Base-by-base conservation (phyloP, 1,284 basidiomycete species). In the Tilletia caries region DNA sequence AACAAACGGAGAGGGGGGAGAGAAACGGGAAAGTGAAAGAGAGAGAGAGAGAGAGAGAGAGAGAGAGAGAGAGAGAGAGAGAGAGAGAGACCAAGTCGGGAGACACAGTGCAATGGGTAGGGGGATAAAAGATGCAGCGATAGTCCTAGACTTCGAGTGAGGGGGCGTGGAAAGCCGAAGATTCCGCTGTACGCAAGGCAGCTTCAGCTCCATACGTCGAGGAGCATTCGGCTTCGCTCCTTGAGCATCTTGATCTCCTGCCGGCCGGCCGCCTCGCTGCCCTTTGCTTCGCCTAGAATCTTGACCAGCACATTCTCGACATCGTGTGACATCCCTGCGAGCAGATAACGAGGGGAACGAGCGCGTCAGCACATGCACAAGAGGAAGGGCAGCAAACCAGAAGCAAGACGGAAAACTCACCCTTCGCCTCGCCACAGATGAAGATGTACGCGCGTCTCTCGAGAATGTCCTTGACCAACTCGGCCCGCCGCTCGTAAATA, bases 271-370 rank as follows among this genome's bases (percentile, higher is more conserved):
- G 95, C 95, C 8, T 88, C 89, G 37, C 92, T 93, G 65, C 92
- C 92, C 86, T 94, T 95, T 20, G 92, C 93, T 84, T 95, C 92
- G 27, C 91, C 94, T n/a, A 98, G 87, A 78, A 98, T 92, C 79
- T 87, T 87, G 70, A 89, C 89, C 60, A 98, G 86, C 41, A 89
- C 87, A 77, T 92, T 91, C 85, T 98, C 96, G 37, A 98, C 95
- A 65, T 91, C 88, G 84, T 93, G 94, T 81, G 90, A 90, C 95
- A 98, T 98, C 83, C 88, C 58, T 62, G 58, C 15, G 52, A 27
- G 25, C 52, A 29, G 13, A 29, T 25, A 54, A 8, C 43, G 43
- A 44, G 5, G 46, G 25, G 46, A 44, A 20, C 5, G 18, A 50
- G 15, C 23, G 25, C 52, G 52, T 54, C 52, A 54, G 52, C 27